These are phyloP conservation scores for Phaffomyces thermotolerans DNA, from an alignment of 805 yeast species.

Conservation along the genomic window DNA sequence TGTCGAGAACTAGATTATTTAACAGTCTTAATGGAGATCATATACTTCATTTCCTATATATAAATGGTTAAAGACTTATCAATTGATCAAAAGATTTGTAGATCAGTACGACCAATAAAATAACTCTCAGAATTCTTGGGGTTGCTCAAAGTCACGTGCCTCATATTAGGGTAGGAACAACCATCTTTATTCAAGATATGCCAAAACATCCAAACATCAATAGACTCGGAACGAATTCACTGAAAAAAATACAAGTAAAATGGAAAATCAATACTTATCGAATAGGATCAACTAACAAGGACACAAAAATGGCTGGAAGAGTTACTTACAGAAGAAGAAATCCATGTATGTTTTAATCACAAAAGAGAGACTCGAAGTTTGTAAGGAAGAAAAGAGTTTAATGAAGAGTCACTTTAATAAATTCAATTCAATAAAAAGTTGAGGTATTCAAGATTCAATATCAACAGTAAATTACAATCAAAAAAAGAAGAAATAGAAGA, in stretches of 20 bases:
- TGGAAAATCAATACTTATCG: not conserved
- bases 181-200: too few relatives aligned
- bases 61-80: too few relatives aligned
- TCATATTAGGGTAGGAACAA: conserved; percentile 6
- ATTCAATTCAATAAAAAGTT: too few relatives aligned
- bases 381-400: not conserved
- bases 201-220: conserved; percentile 8
- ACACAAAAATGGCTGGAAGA: conserved; percentile 90
- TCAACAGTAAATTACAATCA: too few relatives aligned
- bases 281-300: conserved; percentile 6
- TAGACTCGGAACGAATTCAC: conserved; percentile 4
- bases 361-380: not conserved
- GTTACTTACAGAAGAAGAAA: conserved; percentile 98
- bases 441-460: too few relatives aligned
- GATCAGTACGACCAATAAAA: too few relatives aligned
- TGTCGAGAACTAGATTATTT: conserved; percentile 39
- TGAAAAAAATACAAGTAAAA: conserved; percentile 11
- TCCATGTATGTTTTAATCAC: conserved; percentile 76
- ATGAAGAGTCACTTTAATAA: too few relatives aligned
- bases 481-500: too few relatives aligned
- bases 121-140: too few relatives aligned
- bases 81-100: not conserved
- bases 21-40: too few relatives aligned
- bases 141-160: conserved; percentile 5
- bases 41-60: too few relatives aligned